phyloP scores from a whole-genome alignment of 2,329 filamentous ascomycete genomes.

The Sporothrix pallida region DNA sequence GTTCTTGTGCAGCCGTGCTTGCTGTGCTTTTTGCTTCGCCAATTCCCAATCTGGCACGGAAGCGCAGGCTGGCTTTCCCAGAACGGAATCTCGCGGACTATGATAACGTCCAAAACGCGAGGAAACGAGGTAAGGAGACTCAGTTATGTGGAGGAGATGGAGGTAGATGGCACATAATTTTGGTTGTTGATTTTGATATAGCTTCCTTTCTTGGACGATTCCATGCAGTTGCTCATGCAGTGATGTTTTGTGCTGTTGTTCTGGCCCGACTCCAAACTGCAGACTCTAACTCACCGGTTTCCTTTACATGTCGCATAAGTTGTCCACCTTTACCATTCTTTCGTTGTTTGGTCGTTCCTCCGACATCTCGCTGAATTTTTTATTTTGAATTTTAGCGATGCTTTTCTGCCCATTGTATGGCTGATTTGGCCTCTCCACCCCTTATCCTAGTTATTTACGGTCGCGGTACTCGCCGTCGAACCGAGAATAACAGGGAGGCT shows the following conservation, averaged over 20 bases:
- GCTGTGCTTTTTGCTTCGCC: neutral
- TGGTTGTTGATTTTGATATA: neutral
- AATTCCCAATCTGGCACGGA: constrained; percentile 4
- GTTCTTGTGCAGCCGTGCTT: too few relatives aligned
- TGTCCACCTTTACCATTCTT: neutral
- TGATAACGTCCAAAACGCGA: neutral
- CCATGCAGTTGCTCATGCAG: neutral
- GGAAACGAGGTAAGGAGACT: neutral
- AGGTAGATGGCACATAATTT: neutral
- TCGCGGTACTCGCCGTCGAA: neutral
- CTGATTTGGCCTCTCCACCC: neutral
- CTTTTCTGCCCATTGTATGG: neutral
- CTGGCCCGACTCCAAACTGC: neutral
- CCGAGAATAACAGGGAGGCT: neutral
- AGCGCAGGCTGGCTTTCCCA: neutral
- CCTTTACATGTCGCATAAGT: too few relatives aligned
- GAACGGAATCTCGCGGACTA: neutral
- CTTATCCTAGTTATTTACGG: neutral
- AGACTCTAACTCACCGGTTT: too few relatives aligned
- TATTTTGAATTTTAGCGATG: neutral
- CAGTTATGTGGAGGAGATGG: neutral
- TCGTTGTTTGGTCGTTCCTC: neutral
- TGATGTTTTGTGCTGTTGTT: neutral
- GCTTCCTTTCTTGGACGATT: neutral
- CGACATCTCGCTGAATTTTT: neutral